Percentiles rank a stretch among this genome's conserved stretches.
Evolutionary conservation across 805 yeast genomes (phyloP).

Genomic region (Lipomyces oligophaga): DNA sequence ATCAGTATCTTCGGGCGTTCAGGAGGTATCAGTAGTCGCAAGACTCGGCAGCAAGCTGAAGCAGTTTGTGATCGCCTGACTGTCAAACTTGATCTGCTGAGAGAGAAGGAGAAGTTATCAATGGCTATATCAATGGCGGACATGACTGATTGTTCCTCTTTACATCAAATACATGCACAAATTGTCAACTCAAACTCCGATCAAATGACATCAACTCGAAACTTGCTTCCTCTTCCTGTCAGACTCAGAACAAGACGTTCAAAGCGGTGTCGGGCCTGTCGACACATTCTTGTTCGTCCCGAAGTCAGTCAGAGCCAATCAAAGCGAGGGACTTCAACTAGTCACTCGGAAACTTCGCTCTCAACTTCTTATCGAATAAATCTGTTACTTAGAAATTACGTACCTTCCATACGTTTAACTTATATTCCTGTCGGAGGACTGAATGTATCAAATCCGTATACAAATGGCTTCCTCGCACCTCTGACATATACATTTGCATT

Average conservation of each 20-base stretch:
- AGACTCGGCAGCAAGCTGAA: constrained; percentile 9
- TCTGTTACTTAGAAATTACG: constrained; percentile 12
- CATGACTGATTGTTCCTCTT: too few relatives aligned
- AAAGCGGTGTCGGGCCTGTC: constrained; percentile 37
- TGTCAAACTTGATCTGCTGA: too few relatives aligned
- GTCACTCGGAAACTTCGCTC: constrained; percentile 1
- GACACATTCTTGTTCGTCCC: constrained; percentile 37
- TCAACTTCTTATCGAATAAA: constrained; percentile 19
- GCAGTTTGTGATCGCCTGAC: too few relatives aligned
- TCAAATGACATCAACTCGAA: constrained; percentile 1
- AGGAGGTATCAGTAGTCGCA: constrained; percentile 10
- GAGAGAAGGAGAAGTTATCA: too few relatives aligned
- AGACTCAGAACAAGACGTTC: constrained; percentile 33
- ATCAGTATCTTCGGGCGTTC: constrained; percentile 13
- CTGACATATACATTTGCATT: constrained; percentile 22
- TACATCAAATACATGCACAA: too few relatives aligned
- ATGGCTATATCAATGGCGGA: too few relatives aligned
- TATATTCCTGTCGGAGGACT: constrained; percentile 3
- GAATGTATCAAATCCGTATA: constrained; percentile 1
- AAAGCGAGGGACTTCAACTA: background rate
- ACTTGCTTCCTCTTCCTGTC: constrained; percentile 31
- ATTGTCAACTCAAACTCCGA: too few relatives aligned
- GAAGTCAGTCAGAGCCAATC: constrained; percentile 25
- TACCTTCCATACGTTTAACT: constrained; percentile 21
- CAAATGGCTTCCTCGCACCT: constrained; percentile 9